A percentile compares a stretch with the other conserved stretches of the same genome.
Conservation (phyloP, 805 yeast species). For the Yarrowia sp. region DNA sequence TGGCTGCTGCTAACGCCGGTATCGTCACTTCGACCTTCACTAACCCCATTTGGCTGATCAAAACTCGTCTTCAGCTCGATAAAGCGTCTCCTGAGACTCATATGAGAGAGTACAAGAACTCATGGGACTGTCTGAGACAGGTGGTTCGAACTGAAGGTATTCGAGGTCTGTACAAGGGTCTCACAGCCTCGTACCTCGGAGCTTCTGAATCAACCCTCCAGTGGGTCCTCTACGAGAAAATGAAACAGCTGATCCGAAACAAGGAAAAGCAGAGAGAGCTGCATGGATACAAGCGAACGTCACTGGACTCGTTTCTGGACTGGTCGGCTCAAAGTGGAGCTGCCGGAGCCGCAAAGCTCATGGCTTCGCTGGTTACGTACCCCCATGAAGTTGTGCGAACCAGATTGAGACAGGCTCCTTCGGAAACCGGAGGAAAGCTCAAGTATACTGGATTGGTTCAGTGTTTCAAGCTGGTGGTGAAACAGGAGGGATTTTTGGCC, state of each 20-base stretch:
- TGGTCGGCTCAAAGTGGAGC: conserved; percentile 98
- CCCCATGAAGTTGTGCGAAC: conserved; percentile 98
- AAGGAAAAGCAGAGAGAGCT: conserved; percentile 46
- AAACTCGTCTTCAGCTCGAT: conserved; percentile 91
- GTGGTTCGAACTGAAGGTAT: conserved; percentile 77
- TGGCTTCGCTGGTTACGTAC: conserved; percentile 88
- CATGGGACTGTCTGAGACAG: conserved; percentile 76
- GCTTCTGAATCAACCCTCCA: conserved; percentile 90
- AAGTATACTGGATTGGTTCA: conserved; percentile 89
- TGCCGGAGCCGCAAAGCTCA: conserved; percentile 93
- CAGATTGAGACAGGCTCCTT: conserved; percentile 90
- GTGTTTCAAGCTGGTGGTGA: conserved; percentile 78
- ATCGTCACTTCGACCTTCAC: conserved; percentile 93
- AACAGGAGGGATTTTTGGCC: conserved; percentile 88
- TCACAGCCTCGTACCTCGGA: conserved; percentile 91
- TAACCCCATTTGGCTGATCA: conserved; percentile 95
- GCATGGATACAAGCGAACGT: conserved; percentile 41
- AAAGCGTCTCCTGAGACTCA: conserved; percentile 40
- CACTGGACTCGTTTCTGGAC: conserved; percentile 66
- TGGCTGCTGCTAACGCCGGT: conserved; percentile 89
- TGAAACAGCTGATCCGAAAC: conserved; percentile 66
- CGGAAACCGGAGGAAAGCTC: conserved; percentile 63
- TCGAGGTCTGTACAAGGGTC: conserved; percentile 78
- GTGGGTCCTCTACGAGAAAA: conserved; percentile 95
- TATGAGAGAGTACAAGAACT: conserved; percentile 66